Evolutionary conservation across 1,284 basidiomycete species (phyloP).

Genomic region (Macrocystidia cucumis): DNA sequence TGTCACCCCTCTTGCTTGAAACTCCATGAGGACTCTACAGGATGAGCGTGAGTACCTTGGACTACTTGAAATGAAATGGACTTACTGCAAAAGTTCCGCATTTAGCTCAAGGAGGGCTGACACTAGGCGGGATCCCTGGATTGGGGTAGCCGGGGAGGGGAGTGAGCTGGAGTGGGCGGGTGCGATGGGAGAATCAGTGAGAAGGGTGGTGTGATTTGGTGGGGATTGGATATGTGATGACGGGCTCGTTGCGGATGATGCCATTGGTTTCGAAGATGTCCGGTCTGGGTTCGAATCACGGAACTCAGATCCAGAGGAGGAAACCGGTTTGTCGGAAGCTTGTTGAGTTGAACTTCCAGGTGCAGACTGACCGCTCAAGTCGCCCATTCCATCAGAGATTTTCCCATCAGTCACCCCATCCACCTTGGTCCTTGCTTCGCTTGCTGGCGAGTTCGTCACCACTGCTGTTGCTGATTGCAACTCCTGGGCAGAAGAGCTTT

Average conservation of each 20-base stretch:
- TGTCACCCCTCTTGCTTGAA: slow-evolving; percentile 45
- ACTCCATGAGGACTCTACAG: slow-evolving; percentile 44
- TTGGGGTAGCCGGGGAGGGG: slow-evolving; percentile 2
- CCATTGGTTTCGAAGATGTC: slow-evolving; percentile 9
- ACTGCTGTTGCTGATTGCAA: slow-evolving; percentile 13
- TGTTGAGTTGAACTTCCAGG: no score
- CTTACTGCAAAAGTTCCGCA: slow-evolving; percentile 56
- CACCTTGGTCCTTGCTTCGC: no score
- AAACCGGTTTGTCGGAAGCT: no score
- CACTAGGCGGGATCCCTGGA: slow-evolving; percentile 38
- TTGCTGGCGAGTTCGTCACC: no score
- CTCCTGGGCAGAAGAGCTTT: slow-evolving; percentile 18
- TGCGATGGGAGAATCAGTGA: slow-evolving; percentile 7
- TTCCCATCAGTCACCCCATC: no score
- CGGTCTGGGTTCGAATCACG: slow-evolving; percentile 11
- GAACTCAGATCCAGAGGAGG: neutral
- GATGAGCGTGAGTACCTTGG: slow-evolving; percentile 1
- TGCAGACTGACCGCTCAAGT: no score
- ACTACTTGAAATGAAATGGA: slow-evolving; percentile 6
- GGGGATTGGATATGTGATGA: slow-evolving; percentile 1
- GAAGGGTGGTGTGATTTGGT: slow-evolving; percentile 7
- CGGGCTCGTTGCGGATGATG: slow-evolving; percentile 4
- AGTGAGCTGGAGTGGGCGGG: slow-evolving; percentile 1
- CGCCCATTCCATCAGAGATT: no score
- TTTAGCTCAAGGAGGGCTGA: slow-evolving; percentile 61